These are phyloP conservation scores for Malania oleifera DNA, from an alignment of 164 flowering plant species.

Conservation along the genomic window DNA sequence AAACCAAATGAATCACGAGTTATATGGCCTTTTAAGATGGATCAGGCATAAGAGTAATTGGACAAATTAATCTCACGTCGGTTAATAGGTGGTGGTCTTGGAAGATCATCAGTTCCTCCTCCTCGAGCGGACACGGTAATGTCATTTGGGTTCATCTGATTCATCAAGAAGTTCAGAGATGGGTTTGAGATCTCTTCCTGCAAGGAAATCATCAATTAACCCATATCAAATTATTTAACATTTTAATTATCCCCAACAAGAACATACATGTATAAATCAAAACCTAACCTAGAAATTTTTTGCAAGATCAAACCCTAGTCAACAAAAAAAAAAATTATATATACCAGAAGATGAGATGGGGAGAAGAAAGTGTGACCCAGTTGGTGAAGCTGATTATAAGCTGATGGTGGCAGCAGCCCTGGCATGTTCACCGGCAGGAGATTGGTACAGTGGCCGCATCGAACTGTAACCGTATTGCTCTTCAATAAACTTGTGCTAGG, in stretches of 20 bases:
- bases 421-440: conserved; percentile 11
- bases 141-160: neutral
- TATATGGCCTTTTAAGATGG: too few relatives aligned
- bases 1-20: too few relatives aligned
- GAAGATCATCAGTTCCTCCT: neutral
- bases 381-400: conserved; percentile 15
- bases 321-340: neutral
- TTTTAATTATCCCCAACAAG: too few relatives aligned
- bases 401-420: conserved; percentile 4
- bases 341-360: conserved; percentile 8
- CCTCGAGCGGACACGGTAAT: neutral
- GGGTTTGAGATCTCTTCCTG: neutral
- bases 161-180: neutral
- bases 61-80: conserved; percentile 1
- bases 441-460: conserved; percentile 17
- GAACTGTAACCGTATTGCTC: conserved; percentile 13
- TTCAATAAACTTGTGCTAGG: conserved; percentile 16
- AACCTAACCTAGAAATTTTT: too few relatives aligned
- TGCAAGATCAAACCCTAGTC: neutral
- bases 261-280: too few relatives aligned
- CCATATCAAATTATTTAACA: too few relatives aligned
- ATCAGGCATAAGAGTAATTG: too few relatives aligned
- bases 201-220: too few relatives aligned
- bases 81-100: neutral
- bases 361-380: conserved; percentile 9